Conservation (phyloP, 225 moss, liverwort and hornwort species). For the Lunularia cruciata region DNA sequence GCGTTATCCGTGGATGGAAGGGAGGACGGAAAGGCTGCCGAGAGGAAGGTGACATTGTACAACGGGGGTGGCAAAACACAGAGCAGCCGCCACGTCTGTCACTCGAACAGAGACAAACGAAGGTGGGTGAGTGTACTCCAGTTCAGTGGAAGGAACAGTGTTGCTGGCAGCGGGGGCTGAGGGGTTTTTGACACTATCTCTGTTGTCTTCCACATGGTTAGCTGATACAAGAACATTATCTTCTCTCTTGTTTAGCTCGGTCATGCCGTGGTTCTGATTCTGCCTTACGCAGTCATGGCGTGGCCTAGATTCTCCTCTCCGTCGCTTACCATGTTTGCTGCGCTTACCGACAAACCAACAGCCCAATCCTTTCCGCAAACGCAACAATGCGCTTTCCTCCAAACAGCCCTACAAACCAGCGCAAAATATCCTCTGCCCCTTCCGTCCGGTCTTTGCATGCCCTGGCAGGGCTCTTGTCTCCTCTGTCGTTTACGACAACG, state of each 20-base stretch:
- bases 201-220: background rate
- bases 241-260: no score
- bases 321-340: background rate
- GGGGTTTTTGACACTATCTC: background rate
- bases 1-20: background rate
- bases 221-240: no score
- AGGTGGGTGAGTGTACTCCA: constrained; percentile 7
- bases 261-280: background rate
- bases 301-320: background rate
- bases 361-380: no score
- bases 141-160: constrained; percentile 1
- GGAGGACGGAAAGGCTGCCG: background rate
- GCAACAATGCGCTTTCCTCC: no score
- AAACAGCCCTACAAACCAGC: no score
- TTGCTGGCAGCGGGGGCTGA: constrained; percentile 1
- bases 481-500: no score
- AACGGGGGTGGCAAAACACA: background rate
- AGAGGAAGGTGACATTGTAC: background rate
- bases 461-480: no score
- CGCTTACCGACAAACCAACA: background rate
- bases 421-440: no score
- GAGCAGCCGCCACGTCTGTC: constrained; percentile 2
- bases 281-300: background rate
- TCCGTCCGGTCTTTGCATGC: no score
- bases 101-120: background rate